Base-by-base conservation (phyloP, 83 land plant genomes). In the Diphasiastrum complanatum region DNA sequence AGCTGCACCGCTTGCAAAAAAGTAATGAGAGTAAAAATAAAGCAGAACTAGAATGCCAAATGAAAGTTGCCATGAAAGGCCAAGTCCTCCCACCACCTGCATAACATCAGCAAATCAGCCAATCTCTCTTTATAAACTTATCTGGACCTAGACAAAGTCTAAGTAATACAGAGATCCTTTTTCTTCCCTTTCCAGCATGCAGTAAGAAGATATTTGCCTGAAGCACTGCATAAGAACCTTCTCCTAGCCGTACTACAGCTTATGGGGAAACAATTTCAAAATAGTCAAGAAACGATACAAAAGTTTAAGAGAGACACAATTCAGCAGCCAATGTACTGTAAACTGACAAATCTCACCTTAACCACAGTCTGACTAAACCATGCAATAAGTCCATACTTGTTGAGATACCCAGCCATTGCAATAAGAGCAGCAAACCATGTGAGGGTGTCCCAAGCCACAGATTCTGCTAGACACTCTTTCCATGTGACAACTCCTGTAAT, bases 371-470 rank as follows among this genome's bases (percentile, higher is more conserved):
- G 79, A 70, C 96, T 88, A 73, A 93, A 93, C 99, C 99, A 93
- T 31, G 91, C 59, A 45, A 93, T 89, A 10, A 93, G 81, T 30
- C 99, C 99, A 64, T 81, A 89, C 65, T 93, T 89, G 81, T 89
- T 93, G 47, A 93, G 86, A 68, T 93, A 89, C 1, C 99, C 82
- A 50, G 99, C 99, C 99, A 89, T 93, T 37, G 96, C 99, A 64
- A 93, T 89, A 14, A 93, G 89, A 5, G 99, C 99, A 37, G 96
- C 96, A 78, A 93, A 93, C 99, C 99, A 89, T 14, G 99, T 89
- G 8, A 93, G 89, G 2, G 99, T 93, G 69, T 93, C 96, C 99
- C 99, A 93, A 5, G 99, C 99, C 10, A 89, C 92, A 38, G 92
- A 36, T 65, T 93, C 99, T 51, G 79, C 81, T 71, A 93, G 73